phyloP scores from a whole-genome alignment of 2,329 filamentous ascomycete genomes.

The Claviceps fusiformis region DNA sequence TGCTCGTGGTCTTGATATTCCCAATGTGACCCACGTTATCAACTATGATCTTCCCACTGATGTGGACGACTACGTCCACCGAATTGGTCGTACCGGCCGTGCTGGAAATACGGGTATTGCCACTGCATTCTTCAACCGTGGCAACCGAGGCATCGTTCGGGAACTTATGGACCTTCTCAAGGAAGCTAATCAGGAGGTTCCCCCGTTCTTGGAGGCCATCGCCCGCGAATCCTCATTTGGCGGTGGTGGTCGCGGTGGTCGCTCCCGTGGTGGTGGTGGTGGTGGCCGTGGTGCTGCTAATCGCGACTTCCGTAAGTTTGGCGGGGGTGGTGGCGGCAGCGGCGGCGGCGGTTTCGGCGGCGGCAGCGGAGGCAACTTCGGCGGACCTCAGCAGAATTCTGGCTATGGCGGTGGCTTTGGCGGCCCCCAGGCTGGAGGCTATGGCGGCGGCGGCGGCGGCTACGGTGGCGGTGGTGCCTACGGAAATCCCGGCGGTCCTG shows the following conservation, averaged over 20 bases:
- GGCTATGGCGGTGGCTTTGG: slow-evolving; percentile 25
- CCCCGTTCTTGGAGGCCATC: slow-evolving; percentile 89
- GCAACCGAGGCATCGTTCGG: slow-evolving; percentile 93
- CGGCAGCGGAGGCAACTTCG: slow-evolving; percentile 24
- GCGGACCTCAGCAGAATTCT: slow-evolving; percentile 16
- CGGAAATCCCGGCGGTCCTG: slow-evolving; percentile 56
- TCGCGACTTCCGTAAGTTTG: slow-evolving; percentile 81
- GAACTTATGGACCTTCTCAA: slow-evolving; percentile 96
- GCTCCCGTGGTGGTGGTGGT: slow-evolving; percentile 33
- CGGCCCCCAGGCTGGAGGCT: slow-evolving; percentile 23
- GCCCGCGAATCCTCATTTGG: slow-evolving; percentile 84
- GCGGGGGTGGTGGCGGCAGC: slow-evolving; percentile 36
- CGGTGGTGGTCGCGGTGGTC: slow-evolving; percentile 37
- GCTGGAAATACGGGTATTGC: slow-evolving; percentile 97
- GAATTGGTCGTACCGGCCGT: slow-evolving; percentile 99
- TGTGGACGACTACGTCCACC: slow-evolving; percentile 97
- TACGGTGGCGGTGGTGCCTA: slow-evolving; percentile 31
- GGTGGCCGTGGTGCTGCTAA: slow-evolving; percentile 59
- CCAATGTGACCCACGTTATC: slow-evolving; percentile 92
- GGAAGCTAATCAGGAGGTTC: slow-evolving; percentile 96
- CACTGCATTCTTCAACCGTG: slow-evolving; percentile 99
- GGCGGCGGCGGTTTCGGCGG: slow-evolving; percentile 28
- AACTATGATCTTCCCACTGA: slow-evolving; percentile 99
- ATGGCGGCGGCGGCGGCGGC: slow-evolving; percentile 26
- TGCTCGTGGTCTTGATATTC: slow-evolving; percentile 81